Base-by-base conservation (phyloP, 108 stramenopile species). In the Discostella stelligeroides region DNA sequence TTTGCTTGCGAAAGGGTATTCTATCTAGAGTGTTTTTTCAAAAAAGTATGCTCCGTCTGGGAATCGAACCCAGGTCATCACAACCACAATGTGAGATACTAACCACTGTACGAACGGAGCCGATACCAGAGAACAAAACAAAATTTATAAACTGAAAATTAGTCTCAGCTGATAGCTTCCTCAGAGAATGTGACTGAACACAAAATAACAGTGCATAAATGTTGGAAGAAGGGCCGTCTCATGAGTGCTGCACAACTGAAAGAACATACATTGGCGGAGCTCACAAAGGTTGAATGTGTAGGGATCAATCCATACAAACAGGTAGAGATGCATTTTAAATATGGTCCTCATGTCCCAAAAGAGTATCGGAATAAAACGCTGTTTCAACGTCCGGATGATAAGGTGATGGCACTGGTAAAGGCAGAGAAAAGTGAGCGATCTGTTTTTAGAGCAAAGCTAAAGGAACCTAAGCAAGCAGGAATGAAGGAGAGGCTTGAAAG, bases 31-130 rank as follows among this genome's bases (percentile, higher is more conserved):
- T n/a, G n/a, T n/a, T n/a, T n/a, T n/a, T n/a, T n/a, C n/a, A n/a
- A n/a, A 34, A 34, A 9, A 25, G 34, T n/a, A 23, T 80, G 79
- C 64, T 63, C 74, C 28, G 57, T 58, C 79, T 57, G 75, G 62
- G 79, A 80, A 80, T 75, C 79, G 75, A 80, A 81, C 80, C 71
- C 75, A 49, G 80, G 75, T 76, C 80, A 40, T 60, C 62, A 40
- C 64, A 81, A 81, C 80, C 80, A 81, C 75, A 81, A 81, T 76
- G 62, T 37, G 63, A 57, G 37, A 75, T 80, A 80, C 70, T 75
- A 73, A 78, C 76, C 81, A 82, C 81, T 82, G 81, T 82, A 82
- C 81, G 81, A 82, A 55, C 61, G 6, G 34, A 34, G 34, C 34
- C 34, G 18, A 63, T 60, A 68, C 66, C 70, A 34, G 38, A 25